phyloP scores from a whole-genome alignment of 73 alveolate species.

The Urostyla sp. region DNA sequence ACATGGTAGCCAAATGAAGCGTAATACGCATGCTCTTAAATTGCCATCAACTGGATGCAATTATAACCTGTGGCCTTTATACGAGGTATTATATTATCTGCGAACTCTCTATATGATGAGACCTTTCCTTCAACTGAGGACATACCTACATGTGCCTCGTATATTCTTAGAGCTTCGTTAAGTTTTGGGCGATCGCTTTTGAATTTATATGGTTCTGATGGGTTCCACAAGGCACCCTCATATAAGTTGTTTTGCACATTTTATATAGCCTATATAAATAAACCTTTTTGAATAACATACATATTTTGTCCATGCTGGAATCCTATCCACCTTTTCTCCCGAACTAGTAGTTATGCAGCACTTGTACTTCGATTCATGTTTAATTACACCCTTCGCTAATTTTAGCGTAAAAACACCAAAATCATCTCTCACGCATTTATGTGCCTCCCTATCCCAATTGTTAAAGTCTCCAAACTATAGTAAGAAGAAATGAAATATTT shows the following conservation, averaged over 20 bases:
- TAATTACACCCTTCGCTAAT: slow-evolving; percentile 54
- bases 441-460: slow-evolving; percentile 74
- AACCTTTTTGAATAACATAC: no score
- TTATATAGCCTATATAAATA: no score
- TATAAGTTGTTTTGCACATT: slow-evolving; percentile 73
- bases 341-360: slow-evolving; percentile 46
- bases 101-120: slow-evolving; percentile 93
- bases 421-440: slow-evolving; percentile 57
- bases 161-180: slow-evolving; percentile 90
- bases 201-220: slow-evolving; percentile 80
- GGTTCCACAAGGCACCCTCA: slow-evolving; percentile 90
- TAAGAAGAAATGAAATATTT: slow-evolving; percentile 52
- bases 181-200: slow-evolving; percentile 78
- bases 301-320: slow-evolving; percentile 83
- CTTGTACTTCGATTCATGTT: slow-evolving; percentile 60
- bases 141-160: slow-evolving; percentile 99
- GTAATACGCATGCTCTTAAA: slow-evolving; percentile 98
- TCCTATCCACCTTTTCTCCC: slow-evolving; percentile 68
- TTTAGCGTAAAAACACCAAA: slow-evolving; percentile 70
- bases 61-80: slow-evolving; percentile 95
- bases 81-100: slow-evolving; percentile 93
- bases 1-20: slow-evolving; percentile 98
- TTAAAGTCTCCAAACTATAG: slow-evolving; percentile 78
- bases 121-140: slow-evolving; percentile 95
- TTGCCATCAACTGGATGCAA: slow-evolving; percentile 97